Percentiles rank a stretch among this genome's conserved stretches.
phyloP scores from a whole-genome alignment of 352 stramenopile genomes.

The Phytophthora pisi region DNA sequence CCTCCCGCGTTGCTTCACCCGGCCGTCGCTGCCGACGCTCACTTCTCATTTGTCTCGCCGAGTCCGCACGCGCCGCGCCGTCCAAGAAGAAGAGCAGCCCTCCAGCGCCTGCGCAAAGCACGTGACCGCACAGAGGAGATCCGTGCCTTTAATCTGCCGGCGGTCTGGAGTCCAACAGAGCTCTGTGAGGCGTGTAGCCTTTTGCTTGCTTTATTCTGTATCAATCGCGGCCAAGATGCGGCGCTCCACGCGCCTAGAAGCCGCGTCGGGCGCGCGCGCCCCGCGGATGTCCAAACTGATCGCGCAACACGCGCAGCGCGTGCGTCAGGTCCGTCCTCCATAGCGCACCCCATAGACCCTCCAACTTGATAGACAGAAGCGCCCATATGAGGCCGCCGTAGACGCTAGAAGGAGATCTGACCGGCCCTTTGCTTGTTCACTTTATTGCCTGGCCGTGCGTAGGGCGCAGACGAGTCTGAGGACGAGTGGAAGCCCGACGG shows the following conservation, averaged over 20 bases:
- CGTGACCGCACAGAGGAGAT: slow-evolving; percentile 16
- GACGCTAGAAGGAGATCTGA: slow-evolving; percentile 21
- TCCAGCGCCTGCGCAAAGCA: slow-evolving; percentile 1
- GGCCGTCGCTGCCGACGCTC: no score
- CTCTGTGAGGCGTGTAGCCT: slow-evolving; percentile 22
- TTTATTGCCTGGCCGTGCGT: slow-evolving; percentile 21
- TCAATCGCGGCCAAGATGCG: slow-evolving; percentile 44
- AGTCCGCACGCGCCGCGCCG: slow-evolving; percentile 29
- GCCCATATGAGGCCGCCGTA: slow-evolving; percentile 5
- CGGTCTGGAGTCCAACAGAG: slow-evolving; percentile 12
- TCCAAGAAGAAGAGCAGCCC: slow-evolving; percentile 28
- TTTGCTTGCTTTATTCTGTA: slow-evolving; percentile 31
- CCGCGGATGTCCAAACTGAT: slow-evolving; percentile 73
- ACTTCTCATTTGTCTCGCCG: slow-evolving; percentile 38
- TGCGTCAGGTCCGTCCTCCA: slow-evolving; percentile 41
- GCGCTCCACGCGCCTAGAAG: slow-evolving; percentile 67
- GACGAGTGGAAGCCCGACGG: slow-evolving; percentile 49
- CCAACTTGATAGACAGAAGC: slow-evolving; percentile 6
- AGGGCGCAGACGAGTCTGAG: slow-evolving; percentile 46
- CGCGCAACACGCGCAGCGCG: slow-evolving; percentile 43
- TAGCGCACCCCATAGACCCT: background rate
- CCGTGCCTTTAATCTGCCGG: slow-evolving; percentile 1
- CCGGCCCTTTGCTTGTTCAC: slow-evolving; percentile 23
- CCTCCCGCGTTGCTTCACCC: slow-evolving; percentile 11
- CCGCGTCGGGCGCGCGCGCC: slow-evolving; percentile 44